Percentiles rank a stretch among this genome's conserved stretches.
These are phyloP conservation scores for Arthrobotrys conoides DNA, from an alignment of 2,329 filamentous ascomycete genomes.

Conservation along the genomic window DNA sequence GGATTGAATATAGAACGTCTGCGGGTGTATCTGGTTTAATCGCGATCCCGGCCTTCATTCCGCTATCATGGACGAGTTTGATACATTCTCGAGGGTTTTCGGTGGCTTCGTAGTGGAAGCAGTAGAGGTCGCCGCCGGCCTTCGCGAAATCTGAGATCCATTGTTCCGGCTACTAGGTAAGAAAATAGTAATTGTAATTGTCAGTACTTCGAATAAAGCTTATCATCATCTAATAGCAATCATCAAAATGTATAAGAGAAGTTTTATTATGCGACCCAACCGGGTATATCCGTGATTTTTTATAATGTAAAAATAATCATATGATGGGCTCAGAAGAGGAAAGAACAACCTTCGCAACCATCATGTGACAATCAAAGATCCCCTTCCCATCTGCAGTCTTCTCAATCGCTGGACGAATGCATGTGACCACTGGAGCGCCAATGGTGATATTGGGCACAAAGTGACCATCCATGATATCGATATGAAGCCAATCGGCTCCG, in stretches of 20 bases:
- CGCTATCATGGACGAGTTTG: constrained; percentile 87
- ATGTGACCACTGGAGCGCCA: constrained; percentile 92
- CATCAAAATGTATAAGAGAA: neutral
- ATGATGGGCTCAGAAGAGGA: constrained; percentile 4
- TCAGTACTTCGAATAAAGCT: neutral
- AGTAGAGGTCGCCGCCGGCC: constrained; percentile 97
- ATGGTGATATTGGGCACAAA: constrained; percentile 99
- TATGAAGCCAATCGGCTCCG: constrained; percentile 92
- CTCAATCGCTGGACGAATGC: constrained; percentile 88
- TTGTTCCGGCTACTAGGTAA: constrained; percentile 81
- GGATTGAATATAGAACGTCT: constrained; percentile 89
- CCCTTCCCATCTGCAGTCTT: constrained; percentile 80
- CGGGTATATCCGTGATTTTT: neutral
- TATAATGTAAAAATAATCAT: neutral
- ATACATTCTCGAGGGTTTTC: constrained; percentile 88
- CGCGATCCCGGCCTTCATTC: constrained; percentile 91
- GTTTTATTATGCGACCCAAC: neutral
- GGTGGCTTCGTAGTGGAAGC: constrained; percentile 99
- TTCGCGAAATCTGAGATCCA: constrained; percentile 97
- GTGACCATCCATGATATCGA: constrained; percentile 97
- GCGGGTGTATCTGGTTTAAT: constrained; percentile 94
- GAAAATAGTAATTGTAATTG: neutral
- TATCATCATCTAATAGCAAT: neutral
- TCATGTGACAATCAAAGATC: constrained; percentile 99
- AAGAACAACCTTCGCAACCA: constrained; percentile 77